phyloP scores from a whole-genome alignment of 805 yeast genomes.

The Isabelozyma pseudorhagii region DNA sequence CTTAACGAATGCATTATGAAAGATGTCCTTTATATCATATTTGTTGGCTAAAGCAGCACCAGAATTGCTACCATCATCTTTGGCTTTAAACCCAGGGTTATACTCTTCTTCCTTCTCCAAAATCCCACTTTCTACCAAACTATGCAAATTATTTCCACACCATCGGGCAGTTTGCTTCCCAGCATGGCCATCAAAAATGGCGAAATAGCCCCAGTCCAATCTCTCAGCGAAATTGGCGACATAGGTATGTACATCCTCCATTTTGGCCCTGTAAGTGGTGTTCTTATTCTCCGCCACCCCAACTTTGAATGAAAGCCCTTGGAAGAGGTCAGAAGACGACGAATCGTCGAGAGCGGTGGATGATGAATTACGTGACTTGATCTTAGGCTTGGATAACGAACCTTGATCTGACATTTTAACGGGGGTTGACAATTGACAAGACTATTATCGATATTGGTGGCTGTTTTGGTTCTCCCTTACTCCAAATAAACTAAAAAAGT shows the following conservation, averaged over 20 bases:
- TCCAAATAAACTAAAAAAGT: too few species aligned
- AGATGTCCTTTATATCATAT: constrained; percentile 59
- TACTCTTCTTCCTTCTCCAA: constrained; percentile 25
- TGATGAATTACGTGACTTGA: constrained; percentile 9
- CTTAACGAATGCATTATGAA: constrained; percentile 66
- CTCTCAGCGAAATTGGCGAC: constrained; percentile 91
- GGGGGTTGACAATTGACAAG: too few species aligned
- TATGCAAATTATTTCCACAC: constrained; percentile 87
- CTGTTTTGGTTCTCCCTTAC: too few species aligned
- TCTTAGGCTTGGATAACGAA: not conserved
- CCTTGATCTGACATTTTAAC: not conserved
- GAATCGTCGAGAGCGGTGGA: constrained; percentile 7
- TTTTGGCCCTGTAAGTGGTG: constrained; percentile 71
- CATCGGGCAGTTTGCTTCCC: constrained; percentile 90
- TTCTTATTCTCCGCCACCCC: constrained; percentile 94
- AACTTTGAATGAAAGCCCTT: constrained; percentile 68
- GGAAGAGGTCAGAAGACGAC: constrained; percentile 39
- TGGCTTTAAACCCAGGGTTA: constrained; percentile 12
- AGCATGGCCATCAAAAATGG: constrained; percentile 96
- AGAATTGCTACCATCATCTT: constrained; percentile 5
- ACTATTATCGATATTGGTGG: too few species aligned
- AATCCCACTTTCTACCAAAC: constrained; percentile 59
- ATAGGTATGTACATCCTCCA: constrained; percentile 96
- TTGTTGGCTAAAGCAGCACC: constrained; percentile 15
- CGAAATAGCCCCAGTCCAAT: constrained; percentile 92